Conservation (phyloP, 2,329 filamentous ascomycete species). For the Aspergillus clavatus region DNA sequence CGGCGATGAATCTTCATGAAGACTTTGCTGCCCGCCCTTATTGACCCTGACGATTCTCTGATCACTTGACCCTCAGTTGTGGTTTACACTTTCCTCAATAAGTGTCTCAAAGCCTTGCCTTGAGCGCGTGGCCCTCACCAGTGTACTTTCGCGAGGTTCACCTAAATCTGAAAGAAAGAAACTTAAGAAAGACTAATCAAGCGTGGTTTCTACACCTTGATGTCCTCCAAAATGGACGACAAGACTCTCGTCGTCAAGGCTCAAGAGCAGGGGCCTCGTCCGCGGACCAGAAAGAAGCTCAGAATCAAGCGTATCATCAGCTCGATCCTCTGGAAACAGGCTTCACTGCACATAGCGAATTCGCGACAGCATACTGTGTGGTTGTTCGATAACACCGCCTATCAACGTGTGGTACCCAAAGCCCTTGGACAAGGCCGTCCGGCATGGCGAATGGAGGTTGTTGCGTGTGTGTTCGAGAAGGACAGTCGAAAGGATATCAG, state of each 20-base stretch:
- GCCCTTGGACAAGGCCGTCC: slow-evolving; percentile 28
- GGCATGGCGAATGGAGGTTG: slow-evolving; percentile 74
- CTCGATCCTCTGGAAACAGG: slow-evolving; percentile 46
- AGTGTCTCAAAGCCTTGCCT: neutral
- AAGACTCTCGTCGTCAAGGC: neutral
- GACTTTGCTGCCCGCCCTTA: neutral
- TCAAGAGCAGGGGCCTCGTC: slow-evolving; percentile 1
- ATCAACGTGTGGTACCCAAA: slow-evolving; percentile 45
- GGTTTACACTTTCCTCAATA: neutral
- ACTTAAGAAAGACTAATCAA: neutral
- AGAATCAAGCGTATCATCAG: slow-evolving; percentile 20
- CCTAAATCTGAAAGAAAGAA: too few relatives aligned
- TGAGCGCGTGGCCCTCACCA: neutral
- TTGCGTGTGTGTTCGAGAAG: slow-evolving; percentile 74
- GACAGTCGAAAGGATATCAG: slow-evolving; percentile 63
- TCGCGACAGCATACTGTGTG: slow-evolving; percentile 69
- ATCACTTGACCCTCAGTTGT: neutral
- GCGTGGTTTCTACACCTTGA: neutral
- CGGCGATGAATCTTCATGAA: neutral
- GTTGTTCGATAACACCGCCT: slow-evolving; percentile 87
- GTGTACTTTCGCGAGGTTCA: too few relatives aligned
- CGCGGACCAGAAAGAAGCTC: slow-evolving; percentile 7
- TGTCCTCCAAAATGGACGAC: neutral
- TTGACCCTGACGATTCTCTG: too few relatives aligned
- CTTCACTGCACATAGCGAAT: slow-evolving; percentile 56